Percentiles rank a stretch among this genome's conserved stretches.
Evolutionary conservation across 2,329 filamentous ascomycete species (phyloP).

Genomic region (Cordyceps fumosorosea): DNA sequence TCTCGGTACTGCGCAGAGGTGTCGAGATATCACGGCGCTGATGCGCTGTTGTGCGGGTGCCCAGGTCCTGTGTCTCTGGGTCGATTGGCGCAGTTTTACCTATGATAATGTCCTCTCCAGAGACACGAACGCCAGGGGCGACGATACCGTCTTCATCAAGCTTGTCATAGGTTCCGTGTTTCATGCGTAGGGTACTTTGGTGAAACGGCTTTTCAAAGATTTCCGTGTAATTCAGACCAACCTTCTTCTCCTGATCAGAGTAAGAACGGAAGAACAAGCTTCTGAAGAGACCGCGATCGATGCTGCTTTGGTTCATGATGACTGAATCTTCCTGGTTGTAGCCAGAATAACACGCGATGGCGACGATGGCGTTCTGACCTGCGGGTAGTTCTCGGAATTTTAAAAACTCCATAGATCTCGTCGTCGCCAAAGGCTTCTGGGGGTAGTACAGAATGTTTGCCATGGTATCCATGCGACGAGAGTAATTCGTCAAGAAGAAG

Average conservation of each 20-base stretch:
- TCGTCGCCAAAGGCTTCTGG: conserved; percentile 93
- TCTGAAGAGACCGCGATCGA: conserved; percentile 93
- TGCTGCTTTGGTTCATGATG: conserved; percentile 99
- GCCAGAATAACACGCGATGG: conserved; percentile 93
- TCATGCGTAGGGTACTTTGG: conserved; percentile 80
- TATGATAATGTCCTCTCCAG: conserved; percentile 97
- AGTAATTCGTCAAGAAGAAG: conserved; percentile 95
- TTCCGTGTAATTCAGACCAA: conserved; percentile 89
- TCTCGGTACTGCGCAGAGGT: conserved; percentile 89
- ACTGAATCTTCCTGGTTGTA: conserved; percentile 99
- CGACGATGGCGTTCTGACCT: conserved; percentile 96
- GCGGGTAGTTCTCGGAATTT: conserved; percentile 97
- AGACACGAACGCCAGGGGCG: conserved; percentile 86
- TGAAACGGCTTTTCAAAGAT: conserved; percentile 92
- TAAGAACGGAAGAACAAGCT: conserved; percentile 98
- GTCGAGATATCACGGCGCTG: conserved; percentile 95
- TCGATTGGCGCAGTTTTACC: conserved; percentile 96
- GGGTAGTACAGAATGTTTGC: conserved; percentile 98
- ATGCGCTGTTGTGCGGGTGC: conserved; percentile 83
- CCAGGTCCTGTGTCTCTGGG: conserved; percentile 86
- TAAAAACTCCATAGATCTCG: conserved; percentile 95
- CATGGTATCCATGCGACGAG: conserved; percentile 98
- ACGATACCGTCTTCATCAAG: conserved; percentile 95
- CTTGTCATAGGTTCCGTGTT: conserved; percentile 95
- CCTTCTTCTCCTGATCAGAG: conserved; percentile 92